Percentiles rank a stretch among this genome's conserved stretches.
These are phyloP conservation scores for Fusarium begoniae DNA, from an alignment of 2,329 filamentous ascomycete species.

Conservation along the genomic window DNA sequence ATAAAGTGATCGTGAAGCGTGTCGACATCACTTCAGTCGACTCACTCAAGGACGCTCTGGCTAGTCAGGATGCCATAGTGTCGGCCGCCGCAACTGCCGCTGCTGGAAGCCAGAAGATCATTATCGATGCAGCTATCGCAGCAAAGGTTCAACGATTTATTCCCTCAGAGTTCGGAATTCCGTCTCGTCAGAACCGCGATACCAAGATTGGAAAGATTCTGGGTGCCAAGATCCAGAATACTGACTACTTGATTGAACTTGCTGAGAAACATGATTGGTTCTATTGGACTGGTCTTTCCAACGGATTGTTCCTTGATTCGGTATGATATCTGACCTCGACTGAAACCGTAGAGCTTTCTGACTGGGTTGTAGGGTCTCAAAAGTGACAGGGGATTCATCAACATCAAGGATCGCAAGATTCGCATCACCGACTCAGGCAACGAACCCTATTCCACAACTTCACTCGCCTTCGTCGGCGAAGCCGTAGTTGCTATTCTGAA, in stretches of 20 bases:
- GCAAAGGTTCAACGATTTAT: conserved; percentile 1
- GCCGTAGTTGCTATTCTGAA: not conserved
- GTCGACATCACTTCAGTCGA: not conserved
- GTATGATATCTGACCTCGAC: fast-evolving
- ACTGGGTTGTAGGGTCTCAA: not conserved
- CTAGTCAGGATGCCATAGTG: not conserved
- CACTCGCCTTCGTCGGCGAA: not conserved
- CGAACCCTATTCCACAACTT: conserved; percentile 3
- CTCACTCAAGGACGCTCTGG: not conserved
- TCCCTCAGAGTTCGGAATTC: conserved; percentile 8
- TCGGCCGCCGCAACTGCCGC: not conserved
- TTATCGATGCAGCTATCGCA: conserved; percentile 1
- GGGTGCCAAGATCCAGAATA: not conserved
- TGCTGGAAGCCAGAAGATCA: not conserved
- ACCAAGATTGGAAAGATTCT: conserved; percentile 4
- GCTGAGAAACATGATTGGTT: conserved; percentile 10
- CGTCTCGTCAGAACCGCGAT: not conserved
- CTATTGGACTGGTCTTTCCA: not conserved
- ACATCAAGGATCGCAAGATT: conserved; percentile 1
- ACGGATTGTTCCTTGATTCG: conserved; percentile 1
- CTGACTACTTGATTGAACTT: conserved; percentile 14
- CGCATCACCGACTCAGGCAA: conserved; percentile 10
- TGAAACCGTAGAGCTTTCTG: fast-evolving
- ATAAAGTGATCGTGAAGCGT: not conserved
- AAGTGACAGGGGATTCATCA: not conserved